Conservation (phyloP, 1,284 basidiomycete genomes). For the Caloboletus firmus region DNA sequence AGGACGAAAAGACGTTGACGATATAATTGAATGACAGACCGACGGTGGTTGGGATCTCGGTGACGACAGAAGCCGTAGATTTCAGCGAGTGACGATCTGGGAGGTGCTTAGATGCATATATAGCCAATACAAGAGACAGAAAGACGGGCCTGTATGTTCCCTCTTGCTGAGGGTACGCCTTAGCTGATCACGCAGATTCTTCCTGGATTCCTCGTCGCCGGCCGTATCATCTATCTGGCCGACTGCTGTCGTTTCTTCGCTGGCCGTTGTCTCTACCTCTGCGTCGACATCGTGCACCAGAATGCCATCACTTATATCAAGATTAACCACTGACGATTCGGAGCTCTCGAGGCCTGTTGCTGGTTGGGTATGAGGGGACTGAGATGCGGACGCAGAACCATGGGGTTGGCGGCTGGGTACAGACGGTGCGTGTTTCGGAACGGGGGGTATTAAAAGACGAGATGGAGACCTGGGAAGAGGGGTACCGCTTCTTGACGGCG, state of each 20-base stretch:
- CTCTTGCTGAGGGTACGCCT: slow-evolving; percentile 60
- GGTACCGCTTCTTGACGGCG: slow-evolving; percentile 39
- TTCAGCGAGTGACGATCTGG: slow-evolving; percentile 18
- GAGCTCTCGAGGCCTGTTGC: slow-evolving; percentile 54
- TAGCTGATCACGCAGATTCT: slow-evolving; percentile 65
- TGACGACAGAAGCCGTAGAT: slow-evolving; percentile 10
- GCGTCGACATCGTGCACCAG: slow-evolving; percentile 63
- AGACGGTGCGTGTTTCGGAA: slow-evolving; percentile 42
- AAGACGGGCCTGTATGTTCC: slow-evolving; percentile 36
- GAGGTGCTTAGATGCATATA: not conserved
- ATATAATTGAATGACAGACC: slow-evolving; percentile 10
- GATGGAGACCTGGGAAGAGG: slow-evolving; percentile 41
- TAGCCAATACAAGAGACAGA: not conserved
- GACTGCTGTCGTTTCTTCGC: slow-evolving; percentile 49
- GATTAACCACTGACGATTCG: slow-evolving; percentile 62
- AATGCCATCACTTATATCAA: slow-evolving; percentile 64
- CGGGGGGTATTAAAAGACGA: slow-evolving; percentile 44
- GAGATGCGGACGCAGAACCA: slow-evolving; percentile 28
- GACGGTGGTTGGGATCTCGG: slow-evolving; percentile 14
- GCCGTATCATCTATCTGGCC: slow-evolving; percentile 43
- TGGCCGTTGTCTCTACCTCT: slow-evolving; percentile 52
- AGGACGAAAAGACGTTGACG: slow-evolving; percentile 2
- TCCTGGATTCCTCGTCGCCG: slow-evolving; percentile 60
- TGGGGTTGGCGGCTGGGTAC: slow-evolving; percentile 48
- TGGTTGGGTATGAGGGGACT: slow-evolving; percentile 33